phyloP scores from a whole-genome alignment of 2,329 filamentous ascomycete species.

The Cercospora sojina region DNA sequence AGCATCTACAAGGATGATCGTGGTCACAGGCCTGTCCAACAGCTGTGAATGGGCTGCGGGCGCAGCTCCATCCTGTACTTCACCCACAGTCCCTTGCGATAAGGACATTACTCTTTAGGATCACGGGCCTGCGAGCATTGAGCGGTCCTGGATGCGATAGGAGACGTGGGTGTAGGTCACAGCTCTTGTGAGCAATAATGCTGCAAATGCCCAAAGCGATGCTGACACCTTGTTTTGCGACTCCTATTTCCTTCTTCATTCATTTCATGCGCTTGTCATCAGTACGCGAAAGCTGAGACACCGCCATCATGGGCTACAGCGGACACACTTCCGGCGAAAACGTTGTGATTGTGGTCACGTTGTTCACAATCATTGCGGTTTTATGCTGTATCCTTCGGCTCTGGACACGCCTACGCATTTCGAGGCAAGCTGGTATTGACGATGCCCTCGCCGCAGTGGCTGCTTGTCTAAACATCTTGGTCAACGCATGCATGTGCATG shows the following conservation, averaged over 20 bases:
- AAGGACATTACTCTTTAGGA: not conserved
- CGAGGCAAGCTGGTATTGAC: slow-evolving; percentile 20
- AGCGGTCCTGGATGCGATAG: not conserved
- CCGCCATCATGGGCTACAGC: slow-evolving; percentile 7
- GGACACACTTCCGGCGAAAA: slow-evolving; percentile 23
- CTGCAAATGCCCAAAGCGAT: not conserved
- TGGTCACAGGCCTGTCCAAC: not conserved
- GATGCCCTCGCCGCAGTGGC: slow-evolving; percentile 2
- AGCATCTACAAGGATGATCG: not conserved
- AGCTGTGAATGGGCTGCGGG: not conserved
- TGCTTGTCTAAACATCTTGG: not conserved
- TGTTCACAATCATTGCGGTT: slow-evolving; percentile 23
- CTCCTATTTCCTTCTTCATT: not conserved
- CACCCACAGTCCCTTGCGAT: not conserved
- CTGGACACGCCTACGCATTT: slow-evolving; percentile 21
- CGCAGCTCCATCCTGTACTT: not conserved
- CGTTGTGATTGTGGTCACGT: slow-evolving; percentile 21
- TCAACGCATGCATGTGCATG: not conserved
- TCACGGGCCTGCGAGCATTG: not conserved
- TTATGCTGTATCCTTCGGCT: slow-evolving; percentile 21
- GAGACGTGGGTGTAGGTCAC: not conserved
- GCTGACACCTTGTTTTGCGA: not conserved
- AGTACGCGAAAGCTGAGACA: not conserved
- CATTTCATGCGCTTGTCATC: not conserved
- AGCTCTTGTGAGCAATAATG: not conserved